A percentile compares a stretch with the other conserved stretches of the same genome.
Evolutionary conservation across 345 rosid genomes (phyloP).

Genomic region (Theobroma cacao): DNA sequence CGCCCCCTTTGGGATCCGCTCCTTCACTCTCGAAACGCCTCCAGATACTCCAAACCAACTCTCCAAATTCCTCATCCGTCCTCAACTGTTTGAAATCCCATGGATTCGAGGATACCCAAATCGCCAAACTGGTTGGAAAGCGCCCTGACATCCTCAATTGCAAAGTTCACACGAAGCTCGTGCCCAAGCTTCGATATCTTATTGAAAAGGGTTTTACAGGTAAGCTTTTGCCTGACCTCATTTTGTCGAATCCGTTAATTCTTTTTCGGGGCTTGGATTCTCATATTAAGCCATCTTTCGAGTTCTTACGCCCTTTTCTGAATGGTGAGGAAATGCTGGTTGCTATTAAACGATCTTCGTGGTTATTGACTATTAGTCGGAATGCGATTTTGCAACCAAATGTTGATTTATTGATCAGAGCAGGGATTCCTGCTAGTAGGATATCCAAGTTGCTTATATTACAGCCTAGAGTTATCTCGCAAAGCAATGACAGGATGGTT

Average conservation of each 20-base stretch:
- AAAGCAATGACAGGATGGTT: constrained; percentile 6
- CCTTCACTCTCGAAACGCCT: background rate
- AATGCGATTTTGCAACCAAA: background rate
- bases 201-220: constrained; percentile 1
- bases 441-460: background rate
- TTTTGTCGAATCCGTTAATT: background rate
- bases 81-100: background rate
- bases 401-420: constrained; percentile 2
- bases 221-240: background rate
- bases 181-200: constrained; percentile 1
- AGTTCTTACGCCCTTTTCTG: background rate
- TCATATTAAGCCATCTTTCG: background rate
- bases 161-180: background rate
- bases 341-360: background rate
- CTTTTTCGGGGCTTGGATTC: background rate
- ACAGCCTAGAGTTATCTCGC: constrained; percentile 11
- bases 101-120: background rate
- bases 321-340: background rate
- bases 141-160: background rate
- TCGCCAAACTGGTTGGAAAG: background rate
- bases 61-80: background rate
- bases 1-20: background rate
- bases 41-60: too few species aligned
- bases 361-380: background rate
- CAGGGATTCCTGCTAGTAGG: background rate